A percentile compares a stretch with the other conserved stretches of the same genome.
Evolutionary conservation across 257 asterid genomes (phyloP).

Genomic region (Mentha longifolia): DNA sequence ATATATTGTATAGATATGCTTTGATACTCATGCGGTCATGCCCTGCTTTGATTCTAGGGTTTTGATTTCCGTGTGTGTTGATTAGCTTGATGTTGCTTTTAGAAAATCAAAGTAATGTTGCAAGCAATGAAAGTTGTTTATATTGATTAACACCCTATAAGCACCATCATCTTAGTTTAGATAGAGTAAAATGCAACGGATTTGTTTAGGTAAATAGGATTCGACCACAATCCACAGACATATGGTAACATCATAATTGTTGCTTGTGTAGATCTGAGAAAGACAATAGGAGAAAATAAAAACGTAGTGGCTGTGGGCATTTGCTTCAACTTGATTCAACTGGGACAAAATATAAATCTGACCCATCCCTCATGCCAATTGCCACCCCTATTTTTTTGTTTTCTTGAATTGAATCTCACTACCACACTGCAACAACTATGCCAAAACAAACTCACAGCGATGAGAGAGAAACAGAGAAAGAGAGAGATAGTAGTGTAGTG

Average conservation of each 20-base stretch:
- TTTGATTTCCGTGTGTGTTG: too few species aligned
- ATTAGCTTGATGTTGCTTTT: too few species aligned
- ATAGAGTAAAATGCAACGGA: too few species aligned
- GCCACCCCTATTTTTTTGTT: slow-evolving; percentile 39
- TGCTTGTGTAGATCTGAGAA: neutral
- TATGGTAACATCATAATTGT: neutral
- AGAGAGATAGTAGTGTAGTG: slow-evolving; percentile 9
- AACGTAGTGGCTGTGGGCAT: neutral
- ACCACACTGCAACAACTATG: slow-evolving; percentile 30
- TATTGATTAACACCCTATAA: too few species aligned
- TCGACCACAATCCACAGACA: too few species aligned
- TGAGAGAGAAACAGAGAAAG: slow-evolving; percentile 4
- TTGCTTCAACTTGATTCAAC: slow-evolving; percentile 24
- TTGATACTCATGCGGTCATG: too few species aligned
- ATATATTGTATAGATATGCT: too few species aligned
- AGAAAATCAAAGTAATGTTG: too few species aligned
- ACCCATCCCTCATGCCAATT: slow-evolving; percentile 34
- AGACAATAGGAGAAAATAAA: neutral
- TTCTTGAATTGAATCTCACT: slow-evolving; percentile 35
- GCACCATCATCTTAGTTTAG: too few species aligned
- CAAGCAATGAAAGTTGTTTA: too few species aligned
- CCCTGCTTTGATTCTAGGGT: too few species aligned
- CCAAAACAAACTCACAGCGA: slow-evolving; percentile 34
- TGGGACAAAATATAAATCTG: slow-evolving; percentile 36
- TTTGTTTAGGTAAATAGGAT: too few species aligned